Conservation (phyloP, 2,329 filamentous ascomycete species). For the Neophaeococcomyces aloes region DNA sequence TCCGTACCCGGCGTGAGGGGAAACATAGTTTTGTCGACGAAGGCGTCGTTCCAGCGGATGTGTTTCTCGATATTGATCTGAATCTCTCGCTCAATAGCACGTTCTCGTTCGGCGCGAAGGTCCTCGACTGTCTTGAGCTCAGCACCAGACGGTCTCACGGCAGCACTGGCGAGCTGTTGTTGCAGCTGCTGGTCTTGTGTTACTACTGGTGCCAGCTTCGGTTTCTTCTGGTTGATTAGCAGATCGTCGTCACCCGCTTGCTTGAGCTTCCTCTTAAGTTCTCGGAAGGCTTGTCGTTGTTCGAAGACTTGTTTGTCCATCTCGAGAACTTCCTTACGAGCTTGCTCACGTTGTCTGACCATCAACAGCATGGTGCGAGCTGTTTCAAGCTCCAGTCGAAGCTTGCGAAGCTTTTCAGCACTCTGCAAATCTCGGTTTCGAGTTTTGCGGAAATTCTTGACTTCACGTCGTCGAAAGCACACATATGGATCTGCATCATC, state of each 20-base stretch:
- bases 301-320: constrained; percentile 72
- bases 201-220: constrained; percentile 26
- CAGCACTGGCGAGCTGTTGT: constrained; percentile 49
- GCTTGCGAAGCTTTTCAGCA: constrained; percentile 83
- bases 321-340: constrained; percentile 65
- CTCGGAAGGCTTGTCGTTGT: constrained; percentile 69
- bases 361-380: constrained; percentile 69
- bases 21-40: constrained; percentile 75
- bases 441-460: constrained; percentile 89
- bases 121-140: constrained; percentile 71
- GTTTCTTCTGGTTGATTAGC: constrained; percentile 84
- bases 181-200: constrained; percentile 48
- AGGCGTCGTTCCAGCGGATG: constrained; percentile 80
- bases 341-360: constrained; percentile 67
- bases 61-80: constrained; percentile 81
- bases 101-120: constrained; percentile 68
- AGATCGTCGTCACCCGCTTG: constrained; percentile 93
- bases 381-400: constrained; percentile 83
- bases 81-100: constrained; percentile 69
- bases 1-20: constrained; percentile 72
- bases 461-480: constrained; percentile 90
- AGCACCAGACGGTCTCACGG: constrained; percentile 46
- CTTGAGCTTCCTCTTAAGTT: constrained; percentile 74
- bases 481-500: constrained; percentile 97
- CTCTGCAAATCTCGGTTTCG: constrained; percentile 87